A percentile compares a stretch with the other conserved stretches of the same genome.
Conservation (phyloP, 2,329 filamentous ascomycete species). For the Ceratocystis diversiconidia region DNA sequence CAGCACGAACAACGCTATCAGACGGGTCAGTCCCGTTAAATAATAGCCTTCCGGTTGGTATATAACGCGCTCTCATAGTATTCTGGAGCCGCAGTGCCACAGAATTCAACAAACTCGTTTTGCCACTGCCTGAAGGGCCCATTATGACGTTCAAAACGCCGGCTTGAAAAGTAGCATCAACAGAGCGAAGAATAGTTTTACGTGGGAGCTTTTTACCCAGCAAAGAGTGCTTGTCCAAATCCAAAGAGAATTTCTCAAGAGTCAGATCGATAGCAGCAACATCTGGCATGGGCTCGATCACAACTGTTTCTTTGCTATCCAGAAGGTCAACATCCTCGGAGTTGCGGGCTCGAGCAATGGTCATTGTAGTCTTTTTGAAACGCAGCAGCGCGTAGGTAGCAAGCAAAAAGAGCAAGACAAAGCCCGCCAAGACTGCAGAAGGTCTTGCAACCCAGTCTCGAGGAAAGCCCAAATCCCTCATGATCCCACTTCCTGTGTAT, state of each 20-base stretch:
- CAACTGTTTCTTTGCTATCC: conserved; percentile 57
- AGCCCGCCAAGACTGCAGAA: conserved; percentile 47
- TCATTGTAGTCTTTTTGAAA: conserved; percentile 54
- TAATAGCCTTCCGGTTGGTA: conserved; percentile 44
- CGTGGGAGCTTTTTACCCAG: conserved; percentile 37
- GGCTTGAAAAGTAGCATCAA: conserved; percentile 52
- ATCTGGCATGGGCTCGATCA: conserved; percentile 35
- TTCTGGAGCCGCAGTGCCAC: conserved; percentile 55
- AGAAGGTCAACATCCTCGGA: conserved; percentile 41
- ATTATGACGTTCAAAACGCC: conserved; percentile 63
- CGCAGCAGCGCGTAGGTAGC: conserved; percentile 47
- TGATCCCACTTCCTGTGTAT: conserved; percentile 56
- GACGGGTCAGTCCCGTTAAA: conserved; percentile 59
- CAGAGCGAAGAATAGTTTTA: conserved; percentile 50
- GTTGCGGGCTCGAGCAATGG: conserved; percentile 47
- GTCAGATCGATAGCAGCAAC: conserved; percentile 49
- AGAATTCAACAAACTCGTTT: conserved; percentile 59
- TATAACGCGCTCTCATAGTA: conserved; percentile 47
- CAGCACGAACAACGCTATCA: conserved; percentile 52
- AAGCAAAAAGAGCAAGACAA: conserved; percentile 47
- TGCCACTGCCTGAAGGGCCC: conserved; percentile 65
- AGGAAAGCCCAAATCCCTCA: conserved; percentile 55
- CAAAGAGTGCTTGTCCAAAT: conserved; percentile 45
- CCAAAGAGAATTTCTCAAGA: conserved; percentile 49
- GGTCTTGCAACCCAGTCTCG: conserved; percentile 52